Base-by-base conservation (phyloP, 306 rosid genomes). In the Canavalia gladiata region DNA sequence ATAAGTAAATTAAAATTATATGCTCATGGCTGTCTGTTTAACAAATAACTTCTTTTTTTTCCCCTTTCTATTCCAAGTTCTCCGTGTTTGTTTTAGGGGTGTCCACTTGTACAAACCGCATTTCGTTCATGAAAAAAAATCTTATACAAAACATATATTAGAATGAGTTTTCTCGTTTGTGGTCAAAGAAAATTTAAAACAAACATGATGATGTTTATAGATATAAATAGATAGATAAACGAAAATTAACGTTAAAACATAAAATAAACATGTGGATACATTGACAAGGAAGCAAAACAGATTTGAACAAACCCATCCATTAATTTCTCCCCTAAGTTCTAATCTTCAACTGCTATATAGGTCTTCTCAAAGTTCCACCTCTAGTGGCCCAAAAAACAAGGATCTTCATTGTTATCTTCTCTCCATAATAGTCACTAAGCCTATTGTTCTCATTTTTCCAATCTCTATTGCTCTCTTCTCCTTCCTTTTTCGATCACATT, bases 371-470 rank as follows among this genome's bases (percentile, higher is more conserved):
- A 83, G 56, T 47, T 81, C 60, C 77, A 83, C 92, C 87, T 84
- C 89, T 83, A 63, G 25, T 67, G 71, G 34, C 68, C 90, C 94
- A 82, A 79, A 79, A 88, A 91, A 74, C 60, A 79, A 87, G 97
- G 91, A 91, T 93, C 92, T 58, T 69, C 81, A 74, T 55, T 79
- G 45, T 81, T 83, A 60, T 65, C 73, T 83, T 75, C 63, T 71
- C 69, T 74, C 78, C 54, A 28, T 59, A 59, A 45, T 68, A 81
- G 57, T 80, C 87, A 82, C 74, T 76, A 41, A 46, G 41, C 58
- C 72, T 78, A 41, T 82, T 75, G 76, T 70, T 70, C 78, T 58
- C 74, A 81, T n/a, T 73, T 82, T 73, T 45, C 85, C 85, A 75
- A 80, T 83, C 86, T 74, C 73, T 50, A 68, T 73, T 70, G 45